Evolutionary conservation across 129 eudicot species (phyloP), one percentile per base, ranked within the genome.

Genomic region (Heracleum sosnowskyi): DNA sequence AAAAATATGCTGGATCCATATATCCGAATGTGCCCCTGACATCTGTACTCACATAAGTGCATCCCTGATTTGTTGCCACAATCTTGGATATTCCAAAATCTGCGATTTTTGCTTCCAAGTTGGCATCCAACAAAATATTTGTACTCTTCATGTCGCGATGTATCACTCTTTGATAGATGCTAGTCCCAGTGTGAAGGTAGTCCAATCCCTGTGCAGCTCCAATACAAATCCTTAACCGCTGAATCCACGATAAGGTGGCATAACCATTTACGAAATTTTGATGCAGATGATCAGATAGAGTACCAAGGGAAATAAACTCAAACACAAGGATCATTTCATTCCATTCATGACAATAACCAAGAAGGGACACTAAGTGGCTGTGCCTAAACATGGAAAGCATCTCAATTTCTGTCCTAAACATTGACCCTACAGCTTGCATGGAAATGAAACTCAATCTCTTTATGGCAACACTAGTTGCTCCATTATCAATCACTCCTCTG

Each of bases 1-100:
- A 39, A 79, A 86, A 64, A 76, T 89, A 89, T 42, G 55, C 77
- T 40, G 92, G 92, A 81, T 84, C 94, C 66, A 85, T 69, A 77
- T 90, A 90, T 15, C 91, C 91, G 78, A 75, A 76, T 28, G 91
- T 87, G 53, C 91, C 94, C 79, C 80, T 87, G 1, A 90, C 83
- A 69, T 66, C 34, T 0, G 90, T 85, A 78, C 77, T 84, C 29
- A 81, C 83, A 47, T 73, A 79, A 77, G 81, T 83, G 57, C 37
- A 42, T 7, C 64, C 51, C 44, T 82, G 69, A 36, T 66, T 72
- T 53, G 62, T n/a, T 2, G 37, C 69, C 26, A 76, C 79, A 11
- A 85, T 44, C 82, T 83, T 89, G 6, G 91, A 86, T 74, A 90
- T 83, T 15, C 94, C 88, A 42, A 87, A 85, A 76, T 87, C 91